phyloP scores from a whole-genome alignment of 1,139 yeast genomes.

The Debaryomyces udenii region DNA sequence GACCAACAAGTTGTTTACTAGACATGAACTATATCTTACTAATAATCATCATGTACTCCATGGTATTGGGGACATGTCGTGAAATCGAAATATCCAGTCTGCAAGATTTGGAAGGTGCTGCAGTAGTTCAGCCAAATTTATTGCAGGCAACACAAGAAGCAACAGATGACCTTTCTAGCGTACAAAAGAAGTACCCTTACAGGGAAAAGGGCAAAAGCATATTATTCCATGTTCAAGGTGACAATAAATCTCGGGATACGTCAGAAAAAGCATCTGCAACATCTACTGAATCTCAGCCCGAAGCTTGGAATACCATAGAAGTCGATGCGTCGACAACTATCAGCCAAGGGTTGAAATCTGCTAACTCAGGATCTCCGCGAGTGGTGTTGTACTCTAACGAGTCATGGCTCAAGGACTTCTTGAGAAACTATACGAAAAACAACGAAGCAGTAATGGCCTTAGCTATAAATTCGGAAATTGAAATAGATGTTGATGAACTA shows the following conservation, averaged over 20 bases:
- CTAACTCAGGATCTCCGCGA: slow-evolving; percentile 8
- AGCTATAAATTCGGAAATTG: slow-evolving; percentile 2
- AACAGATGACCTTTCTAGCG: no score
- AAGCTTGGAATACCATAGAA: neutral
- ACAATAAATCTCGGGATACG: neutral
- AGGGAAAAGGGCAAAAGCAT: slow-evolving; percentile 5
- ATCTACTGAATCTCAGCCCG: neutral
- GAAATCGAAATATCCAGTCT: no score
- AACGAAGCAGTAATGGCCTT: neutral
- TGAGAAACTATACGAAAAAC: slow-evolving; percentile 13
- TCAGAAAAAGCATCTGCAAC: neutral
- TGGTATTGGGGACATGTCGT: neutral
- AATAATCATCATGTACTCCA: slow-evolving; percentile 4
- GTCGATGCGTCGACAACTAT: neutral
- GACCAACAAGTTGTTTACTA: neutral
- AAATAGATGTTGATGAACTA: slow-evolving; percentile 32
- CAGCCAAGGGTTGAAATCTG: neutral
- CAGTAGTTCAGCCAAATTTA: no score
- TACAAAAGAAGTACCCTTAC: neutral
- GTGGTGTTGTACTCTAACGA: slow-evolving; percentile 13
- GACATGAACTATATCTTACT: slow-evolving; percentile 7
- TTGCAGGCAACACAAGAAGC: no score
- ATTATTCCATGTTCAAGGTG: slow-evolving; percentile 6
- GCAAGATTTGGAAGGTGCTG: no score
- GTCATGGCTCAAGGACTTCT: slow-evolving; percentile 23